Conservation (phyloP, 2,329 filamentous ascomycete genomes). For the Aspergillus ochraceoroseus region DNA sequence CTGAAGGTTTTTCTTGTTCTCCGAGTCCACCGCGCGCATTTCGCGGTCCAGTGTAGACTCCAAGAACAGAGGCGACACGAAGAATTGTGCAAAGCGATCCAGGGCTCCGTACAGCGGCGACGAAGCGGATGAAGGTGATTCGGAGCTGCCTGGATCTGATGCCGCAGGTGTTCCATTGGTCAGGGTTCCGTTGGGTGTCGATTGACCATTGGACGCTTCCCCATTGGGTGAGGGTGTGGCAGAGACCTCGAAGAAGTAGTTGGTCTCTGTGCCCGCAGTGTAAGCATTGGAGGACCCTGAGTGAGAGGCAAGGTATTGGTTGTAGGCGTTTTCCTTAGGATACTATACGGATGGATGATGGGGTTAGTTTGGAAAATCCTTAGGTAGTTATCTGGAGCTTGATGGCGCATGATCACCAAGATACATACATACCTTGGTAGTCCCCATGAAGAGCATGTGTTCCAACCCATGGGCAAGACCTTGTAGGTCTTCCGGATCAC, state of each 20-base stretch:
- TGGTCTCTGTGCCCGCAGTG: conserved; percentile 87
- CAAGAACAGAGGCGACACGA: conserved; percentile 80
- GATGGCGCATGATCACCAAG: no score
- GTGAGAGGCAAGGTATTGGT: conserved; percentile 82
- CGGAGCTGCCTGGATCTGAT: conserved; percentile 21
- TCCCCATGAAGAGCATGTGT: conserved; percentile 97
- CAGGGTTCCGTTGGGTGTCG: conserved; percentile 24
- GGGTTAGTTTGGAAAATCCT: no score
- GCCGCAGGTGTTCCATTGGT: conserved; percentile 23
- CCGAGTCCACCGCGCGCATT: conserved; percentile 82
- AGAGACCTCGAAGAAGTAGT: conserved; percentile 95
- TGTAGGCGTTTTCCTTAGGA: conserved; percentile 91
- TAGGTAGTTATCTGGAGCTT: no score
- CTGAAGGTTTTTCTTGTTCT: conserved; percentile 97
- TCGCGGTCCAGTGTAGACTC: conserved; percentile 81
- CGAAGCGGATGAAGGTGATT: conserved; percentile 20
- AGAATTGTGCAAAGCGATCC: conserved; percentile 91
- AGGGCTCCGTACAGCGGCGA: conserved; percentile 75
- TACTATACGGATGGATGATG: no score
- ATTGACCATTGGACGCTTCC: conserved; percentile 24
- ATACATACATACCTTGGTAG: conserved; percentile 69
- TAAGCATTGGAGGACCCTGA: conserved; percentile 94
- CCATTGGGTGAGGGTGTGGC: conserved; percentile 58
- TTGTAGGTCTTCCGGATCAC: conserved; percentile 82
- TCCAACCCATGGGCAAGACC: conserved; percentile 95